Percentiles rank a stretch among this genome's conserved stretches.
Evolutionary conservation across 352 stramenopile species (phyloP).

Genomic region (Phytophthora idaei): DNA sequence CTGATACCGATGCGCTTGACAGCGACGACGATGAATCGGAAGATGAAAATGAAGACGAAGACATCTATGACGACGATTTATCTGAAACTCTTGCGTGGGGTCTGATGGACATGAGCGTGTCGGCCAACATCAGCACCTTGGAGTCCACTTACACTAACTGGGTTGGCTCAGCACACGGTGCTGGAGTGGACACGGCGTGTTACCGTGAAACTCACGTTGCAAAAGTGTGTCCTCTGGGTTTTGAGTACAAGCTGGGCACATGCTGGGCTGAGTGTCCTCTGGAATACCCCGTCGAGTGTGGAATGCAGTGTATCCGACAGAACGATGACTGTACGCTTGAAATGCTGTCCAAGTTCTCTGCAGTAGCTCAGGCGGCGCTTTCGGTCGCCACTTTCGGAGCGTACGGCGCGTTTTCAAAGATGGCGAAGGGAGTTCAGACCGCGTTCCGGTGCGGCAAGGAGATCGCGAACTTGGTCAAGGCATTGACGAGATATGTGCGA

Average conservation of each 20-base stretch:
- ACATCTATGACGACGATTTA: constrained; percentile 15
- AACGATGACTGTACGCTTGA: constrained; percentile 41
- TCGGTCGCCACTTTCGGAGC: constrained; percentile 28
- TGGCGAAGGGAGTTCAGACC: constrained; percentile 18
- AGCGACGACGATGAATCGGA: constrained; percentile 5
- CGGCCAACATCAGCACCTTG: background rate
- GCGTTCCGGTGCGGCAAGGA: constrained; percentile 38
- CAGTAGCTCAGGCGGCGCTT: constrained; percentile 16
- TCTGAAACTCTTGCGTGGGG: background rate
- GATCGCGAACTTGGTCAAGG: constrained; percentile 31
- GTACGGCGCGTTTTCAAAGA: constrained; percentile 29
- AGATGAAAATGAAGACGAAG: background rate
- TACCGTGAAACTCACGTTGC: constrained; percentile 43
- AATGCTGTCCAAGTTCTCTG: constrained; percentile 33
- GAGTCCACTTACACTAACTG: constrained; percentile 31
- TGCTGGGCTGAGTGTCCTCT: constrained; percentile 47
- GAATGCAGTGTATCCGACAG: constrained; percentile 45
- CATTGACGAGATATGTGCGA: constrained; percentile 31
- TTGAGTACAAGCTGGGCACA: constrained; percentile 23
- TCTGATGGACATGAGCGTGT: background rate
- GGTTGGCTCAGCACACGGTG: constrained; percentile 21
- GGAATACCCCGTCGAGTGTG: constrained; percentile 40
- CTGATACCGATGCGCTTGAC: constrained; percentile 4
- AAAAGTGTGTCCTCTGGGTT: constrained; percentile 31
- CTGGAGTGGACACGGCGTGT: constrained; percentile 34